phyloP scores from a whole-genome alignment of 1,139 yeast species.

The Entelexis sorbosivorans region DNA sequence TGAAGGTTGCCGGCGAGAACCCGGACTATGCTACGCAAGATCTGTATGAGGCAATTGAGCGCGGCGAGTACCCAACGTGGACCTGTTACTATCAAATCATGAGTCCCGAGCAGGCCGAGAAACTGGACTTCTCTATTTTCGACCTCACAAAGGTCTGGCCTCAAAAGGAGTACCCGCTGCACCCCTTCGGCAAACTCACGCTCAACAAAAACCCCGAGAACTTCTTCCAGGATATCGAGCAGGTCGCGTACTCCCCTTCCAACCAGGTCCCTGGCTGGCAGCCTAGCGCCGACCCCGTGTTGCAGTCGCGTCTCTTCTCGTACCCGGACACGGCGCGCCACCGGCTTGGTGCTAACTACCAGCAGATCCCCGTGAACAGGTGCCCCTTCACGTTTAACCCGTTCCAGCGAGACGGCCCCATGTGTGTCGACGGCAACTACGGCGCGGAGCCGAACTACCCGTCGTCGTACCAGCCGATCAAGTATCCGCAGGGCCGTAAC shows the following conservation, averaged over 20 bases:
- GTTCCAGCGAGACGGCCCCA: constrained; percentile 71
- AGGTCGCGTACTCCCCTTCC: constrained; percentile 72
- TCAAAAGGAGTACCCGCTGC: constrained; percentile 61
- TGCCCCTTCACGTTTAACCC: constrained; percentile 37
- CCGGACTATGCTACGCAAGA: constrained; percentile 56
- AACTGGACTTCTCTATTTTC: constrained; percentile 41
- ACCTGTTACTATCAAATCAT: constrained; percentile 58
- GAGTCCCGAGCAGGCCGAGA: constrained; percentile 62
- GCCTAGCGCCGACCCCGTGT: constrained; percentile 77
- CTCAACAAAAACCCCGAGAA: constrained; percentile 65
- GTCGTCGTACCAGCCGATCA: constrained; percentile 39
- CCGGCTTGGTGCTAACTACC: constrained; percentile 59
- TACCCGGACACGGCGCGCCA: constrained; percentile 73
- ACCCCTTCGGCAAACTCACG: constrained; percentile 59
- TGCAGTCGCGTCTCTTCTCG: constrained; percentile 74
- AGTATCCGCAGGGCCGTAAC: constrained; percentile 32
- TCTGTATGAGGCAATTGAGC: constrained; percentile 46
- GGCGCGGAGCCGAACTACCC: constrained; percentile 68
- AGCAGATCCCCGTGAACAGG: constrained; percentile 58
- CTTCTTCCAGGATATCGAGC: constrained; percentile 74
- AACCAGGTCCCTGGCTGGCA: constrained; percentile 78
- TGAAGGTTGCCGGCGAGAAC: constrained; percentile 43
- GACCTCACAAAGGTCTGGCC: constrained; percentile 78
- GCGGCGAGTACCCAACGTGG: constrained; percentile 54
- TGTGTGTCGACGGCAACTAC: constrained; percentile 64